Conservation (phyloP, 305 asterid species). For the Solanum hybrid region DNA sequence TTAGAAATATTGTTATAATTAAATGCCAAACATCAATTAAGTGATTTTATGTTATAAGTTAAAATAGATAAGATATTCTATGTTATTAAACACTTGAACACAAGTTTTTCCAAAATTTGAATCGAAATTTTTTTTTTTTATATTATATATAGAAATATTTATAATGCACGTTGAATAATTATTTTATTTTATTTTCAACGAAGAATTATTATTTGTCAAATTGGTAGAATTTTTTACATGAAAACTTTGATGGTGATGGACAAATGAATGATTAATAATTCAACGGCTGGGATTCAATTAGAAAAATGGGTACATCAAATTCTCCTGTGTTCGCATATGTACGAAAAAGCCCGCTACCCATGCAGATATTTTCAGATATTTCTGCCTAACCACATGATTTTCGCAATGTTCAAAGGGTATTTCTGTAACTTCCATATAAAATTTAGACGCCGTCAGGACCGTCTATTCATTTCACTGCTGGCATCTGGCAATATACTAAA, state of each 20-base stretch:
- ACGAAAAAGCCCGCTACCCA: not conserved
- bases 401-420: not conserved
- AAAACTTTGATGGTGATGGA: not conserved
- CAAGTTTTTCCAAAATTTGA: no score
- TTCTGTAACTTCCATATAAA: not conserved
- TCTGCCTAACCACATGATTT: constrained; percentile 14
- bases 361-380: not conserved
- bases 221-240: not conserved
- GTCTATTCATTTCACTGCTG: not conserved
- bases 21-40: not conserved
- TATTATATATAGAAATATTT: no score
- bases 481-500: not conserved
- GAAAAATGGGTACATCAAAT: not conserved
- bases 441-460: constrained; percentile 8
- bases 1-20: no score
- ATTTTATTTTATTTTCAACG: not conserved
- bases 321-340: not conserved
- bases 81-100: no score
- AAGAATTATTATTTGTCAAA: not conserved
- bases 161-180: not conserved
- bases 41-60: no score
- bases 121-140: no score
- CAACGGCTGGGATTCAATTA: not conserved
- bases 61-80: no score
- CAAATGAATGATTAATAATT: not conserved